These are phyloP conservation scores for Lunularia cruciata DNA, from an alignment of 225 moss, liverwort and hornwort genomes.

Conservation along the genomic window DNA sequence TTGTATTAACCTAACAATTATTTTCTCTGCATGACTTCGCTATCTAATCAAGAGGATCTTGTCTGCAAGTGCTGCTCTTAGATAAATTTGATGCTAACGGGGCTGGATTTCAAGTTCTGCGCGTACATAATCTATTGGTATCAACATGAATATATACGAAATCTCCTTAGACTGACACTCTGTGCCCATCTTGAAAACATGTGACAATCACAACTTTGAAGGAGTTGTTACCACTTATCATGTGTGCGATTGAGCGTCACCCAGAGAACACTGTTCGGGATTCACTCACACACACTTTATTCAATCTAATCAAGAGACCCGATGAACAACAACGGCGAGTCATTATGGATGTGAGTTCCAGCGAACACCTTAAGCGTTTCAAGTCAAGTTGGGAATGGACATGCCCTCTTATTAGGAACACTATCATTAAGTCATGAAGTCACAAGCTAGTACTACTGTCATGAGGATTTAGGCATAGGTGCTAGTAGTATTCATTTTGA, in stretches of 20 bases:
- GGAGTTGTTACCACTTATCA: conserved; percentile 94
- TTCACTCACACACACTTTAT: conserved; percentile 86
- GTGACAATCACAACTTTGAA: conserved; percentile 29
- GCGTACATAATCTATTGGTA: too few species aligned
- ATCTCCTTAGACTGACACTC: too few species aligned
- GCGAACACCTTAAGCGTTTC: neutral
- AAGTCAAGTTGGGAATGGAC: neutral
- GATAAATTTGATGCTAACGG: neutral
- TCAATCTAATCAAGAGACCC: conserved; percentile 94
- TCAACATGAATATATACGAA: too few species aligned
- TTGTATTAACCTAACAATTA: too few species aligned
- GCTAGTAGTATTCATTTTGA: too few species aligned
- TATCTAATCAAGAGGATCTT: too few species aligned
- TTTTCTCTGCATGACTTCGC: too few species aligned
- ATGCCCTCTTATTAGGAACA: neutral
- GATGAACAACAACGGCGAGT: conserved; percentile 85
- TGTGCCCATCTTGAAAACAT: too few species aligned
- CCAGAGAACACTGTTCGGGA: conserved; percentile 81
- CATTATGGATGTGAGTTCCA: conserved; percentile 82
- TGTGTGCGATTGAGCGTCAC: conserved; percentile 97
- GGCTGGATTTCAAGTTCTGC: neutral
- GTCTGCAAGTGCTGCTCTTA: neutral
- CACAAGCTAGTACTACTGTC: too few species aligned
- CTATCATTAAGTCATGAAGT: too few species aligned
- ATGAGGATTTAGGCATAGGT: too few species aligned